Evolutionary conservation across 2,329 filamentous ascomycete species (phyloP).

Genomic region (Fusarium praegraminearum): DNA sequence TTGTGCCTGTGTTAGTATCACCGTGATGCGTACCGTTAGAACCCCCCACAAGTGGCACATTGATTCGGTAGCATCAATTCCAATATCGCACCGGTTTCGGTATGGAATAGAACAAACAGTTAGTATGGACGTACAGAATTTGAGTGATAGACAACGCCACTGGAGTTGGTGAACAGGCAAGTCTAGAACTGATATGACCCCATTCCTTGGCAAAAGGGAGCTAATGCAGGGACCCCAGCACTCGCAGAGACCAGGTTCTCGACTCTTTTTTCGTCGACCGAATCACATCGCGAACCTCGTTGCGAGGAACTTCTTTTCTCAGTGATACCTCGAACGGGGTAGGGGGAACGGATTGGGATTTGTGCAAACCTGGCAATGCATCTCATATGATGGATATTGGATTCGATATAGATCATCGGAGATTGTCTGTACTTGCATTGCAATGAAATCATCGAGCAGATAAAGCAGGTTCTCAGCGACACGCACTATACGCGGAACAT

Average conservation of each 20-base stretch:
- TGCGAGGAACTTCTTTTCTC: conserved; percentile 7
- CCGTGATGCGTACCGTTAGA: neutral
- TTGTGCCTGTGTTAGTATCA: neutral
- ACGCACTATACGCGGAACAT: conserved; percentile 17
- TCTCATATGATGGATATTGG: neutral
- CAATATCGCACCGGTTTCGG: conserved; percentile 7
- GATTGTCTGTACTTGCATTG: conserved; percentile 9
- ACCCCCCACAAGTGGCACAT: conserved; percentile 11
- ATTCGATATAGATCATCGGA: conserved; percentile 18
- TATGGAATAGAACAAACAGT: conserved; percentile 7
- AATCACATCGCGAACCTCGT: conserved; percentile 8
- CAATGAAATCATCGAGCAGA: conserved; percentile 2
- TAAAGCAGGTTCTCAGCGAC: neutral
- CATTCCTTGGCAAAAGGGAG: conserved; percentile 29
- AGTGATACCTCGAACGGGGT: conserved; percentile 17
- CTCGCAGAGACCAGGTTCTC: conserved; percentile 32
- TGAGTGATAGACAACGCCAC: conserved; percentile 23
- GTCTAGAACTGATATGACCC: conserved; percentile 18
- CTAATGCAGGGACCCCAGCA: conserved; percentile 37
- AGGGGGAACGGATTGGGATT: conserved; percentile 12
- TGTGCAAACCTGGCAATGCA: conserved; percentile 3
- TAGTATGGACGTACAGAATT: neutral
- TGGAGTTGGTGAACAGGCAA: conserved; percentile 17
- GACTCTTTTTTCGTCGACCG: conserved; percentile 15
- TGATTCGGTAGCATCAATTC: conserved; percentile 1